Base-by-base conservation (phyloP, 768 basidiomycete species). In the Mycena floridula region DNA sequence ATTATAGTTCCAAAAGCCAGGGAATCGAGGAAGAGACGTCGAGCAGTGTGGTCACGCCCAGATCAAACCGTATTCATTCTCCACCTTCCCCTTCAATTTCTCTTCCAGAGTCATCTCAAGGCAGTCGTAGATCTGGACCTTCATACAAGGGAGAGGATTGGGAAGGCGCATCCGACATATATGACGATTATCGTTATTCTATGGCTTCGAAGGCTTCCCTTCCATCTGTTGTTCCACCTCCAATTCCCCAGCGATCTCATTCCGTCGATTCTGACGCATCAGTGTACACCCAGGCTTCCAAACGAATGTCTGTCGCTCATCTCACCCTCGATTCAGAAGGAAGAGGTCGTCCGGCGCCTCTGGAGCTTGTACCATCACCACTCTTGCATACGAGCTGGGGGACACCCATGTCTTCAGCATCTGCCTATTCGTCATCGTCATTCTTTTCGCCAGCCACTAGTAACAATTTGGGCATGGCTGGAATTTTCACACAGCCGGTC, bases 81-180 rank as follows among this genome's bases (percentile, higher is more conserved):
- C 37, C 12, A 38, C 20, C 40, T 42, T 25, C 40, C 15, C 40
- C 22, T 15, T 42, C 40, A 40, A 30, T 45, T 45, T 26, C 45
- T 39, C 44, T 25, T 51, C 54, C 21, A 44, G 47, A 24, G 36
- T 40, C 25, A 39, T 25, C 39, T 40, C 22, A 25, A 37, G 23
- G 15, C 18, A 35, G 32, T 35, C 7, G 15, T 3, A 13, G 32
- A 3, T 35, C 32, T 15, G 15, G 32, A 7, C 4, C 32, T 3
- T 35, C 32, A 7, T 41, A 53, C 20, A 54, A 50, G 1, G 65
- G 64, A 1, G 67, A 69, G 24, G 67, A 82, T 43, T 86, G 84
- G 77, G 85, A 87, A 43, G 78, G 77, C 20, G 79, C 75, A 7
- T 72, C 70, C 2, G 83, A 87, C 51, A 87, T 89, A 41, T 89